Evolutionary conservation across 2,329 filamentous ascomycete species (phyloP).

Genomic region (Gaeumannomyces sp.): DNA sequence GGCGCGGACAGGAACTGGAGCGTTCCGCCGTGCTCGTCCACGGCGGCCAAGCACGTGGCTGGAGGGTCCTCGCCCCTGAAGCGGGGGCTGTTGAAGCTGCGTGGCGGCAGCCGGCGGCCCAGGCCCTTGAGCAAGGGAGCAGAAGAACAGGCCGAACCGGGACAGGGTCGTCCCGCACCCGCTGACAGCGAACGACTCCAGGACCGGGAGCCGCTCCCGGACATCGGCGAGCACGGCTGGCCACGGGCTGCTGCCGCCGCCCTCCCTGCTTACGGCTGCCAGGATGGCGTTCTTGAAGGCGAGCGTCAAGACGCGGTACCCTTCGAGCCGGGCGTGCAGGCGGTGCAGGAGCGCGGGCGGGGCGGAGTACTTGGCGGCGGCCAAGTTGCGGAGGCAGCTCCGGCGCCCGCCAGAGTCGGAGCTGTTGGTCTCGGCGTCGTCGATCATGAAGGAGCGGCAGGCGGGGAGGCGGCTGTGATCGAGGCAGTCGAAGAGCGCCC

Average conservation of each 20-base stretch:
- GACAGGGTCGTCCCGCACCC: not conserved
- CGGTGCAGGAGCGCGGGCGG: not conserved
- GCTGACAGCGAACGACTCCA: not conserved
- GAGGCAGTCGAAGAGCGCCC: not conserved
- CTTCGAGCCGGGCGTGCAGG: not conserved
- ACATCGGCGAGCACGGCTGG: not conserved
- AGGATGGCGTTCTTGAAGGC: not conserved
- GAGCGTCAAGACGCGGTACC: not conserved
- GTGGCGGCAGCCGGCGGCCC: too few species aligned
- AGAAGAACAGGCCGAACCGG: not conserved
- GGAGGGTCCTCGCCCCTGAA: too few species aligned
- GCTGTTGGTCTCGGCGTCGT: not conserved
- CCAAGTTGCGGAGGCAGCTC: not conserved
- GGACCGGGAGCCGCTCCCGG: not conserved
- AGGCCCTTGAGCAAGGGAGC: not conserved
- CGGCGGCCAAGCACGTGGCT: too few species aligned
- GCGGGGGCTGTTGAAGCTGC: too few species aligned
- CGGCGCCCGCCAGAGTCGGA: too few species aligned
- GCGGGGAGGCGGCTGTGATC: not conserved
- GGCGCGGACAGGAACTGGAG: too few species aligned
- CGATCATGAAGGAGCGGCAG: not conserved
- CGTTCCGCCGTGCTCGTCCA: too few species aligned
- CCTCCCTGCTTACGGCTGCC: too few species aligned
- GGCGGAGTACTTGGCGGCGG: not conserved
- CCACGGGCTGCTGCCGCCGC: not conserved